Base-by-base conservation (phyloP, 257 asterid species). In the Vinca minor region DNA sequence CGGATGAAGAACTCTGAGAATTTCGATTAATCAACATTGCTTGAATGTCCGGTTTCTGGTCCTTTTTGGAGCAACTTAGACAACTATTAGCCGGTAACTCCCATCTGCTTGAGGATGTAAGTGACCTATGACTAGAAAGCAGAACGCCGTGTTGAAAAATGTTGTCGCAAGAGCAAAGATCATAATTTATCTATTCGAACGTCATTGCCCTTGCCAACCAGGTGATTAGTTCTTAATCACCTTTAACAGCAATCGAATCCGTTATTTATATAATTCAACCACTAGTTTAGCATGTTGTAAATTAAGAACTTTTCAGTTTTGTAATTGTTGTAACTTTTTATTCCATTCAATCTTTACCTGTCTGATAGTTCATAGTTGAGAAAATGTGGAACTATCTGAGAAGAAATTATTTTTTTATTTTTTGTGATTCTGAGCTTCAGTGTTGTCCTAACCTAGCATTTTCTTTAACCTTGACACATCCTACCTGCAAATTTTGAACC, bases 1-100 rank as follows among this genome's bases (percentile, higher is more conserved):
- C 98, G 15, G 98, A 88, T 64, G 98, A 88, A 48, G 98, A 91
- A 71, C 44, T 59, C 18, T 62, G 59, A 68, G 53, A 25, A 17
- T 25, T 59, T 28, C 18, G 0, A 64, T 42, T 54, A n/a, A 25
- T 57, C 4, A 35, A 5, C 23, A 20, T 66, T 44, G 38, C 44
- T 21, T 35, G 60, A 48, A 59, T 36, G 10, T 9, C 36, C 18
- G 1, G 2, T 38, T 26, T n/a, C 14, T 50, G 29, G 38, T 26
- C 68, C 20, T 3, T 28, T 54, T 28, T 15, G 17, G 60, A 29
- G 39, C 60, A 54, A 54, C 39, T 61, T 36, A 3, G 11, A 29
- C 35, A 41, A 18, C 61, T n/a, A 39, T 56, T 28, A 28, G 38
- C 58, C 20, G 18, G 60, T n/a, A 32, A 34, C 17, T 47, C 47